Conservation (phyloP, 495 filamentous ascomycete species). For the Aspergillus wentii region DNA sequence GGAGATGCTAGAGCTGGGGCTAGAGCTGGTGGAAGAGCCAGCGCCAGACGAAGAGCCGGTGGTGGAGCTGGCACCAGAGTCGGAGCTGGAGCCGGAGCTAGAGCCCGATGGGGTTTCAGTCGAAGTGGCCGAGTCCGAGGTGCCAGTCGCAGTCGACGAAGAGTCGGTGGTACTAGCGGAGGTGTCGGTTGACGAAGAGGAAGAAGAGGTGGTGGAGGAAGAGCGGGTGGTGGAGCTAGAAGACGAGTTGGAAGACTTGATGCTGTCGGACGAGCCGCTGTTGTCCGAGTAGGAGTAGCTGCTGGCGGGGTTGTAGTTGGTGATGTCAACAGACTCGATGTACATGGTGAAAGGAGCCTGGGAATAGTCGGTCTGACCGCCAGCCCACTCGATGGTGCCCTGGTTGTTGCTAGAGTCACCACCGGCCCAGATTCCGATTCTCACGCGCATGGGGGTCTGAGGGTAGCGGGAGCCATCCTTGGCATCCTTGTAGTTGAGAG, state of each 20-base stretch:
- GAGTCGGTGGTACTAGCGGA: slow-evolving; percentile 3
- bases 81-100: slow-evolving; percentile 4
- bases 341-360: slow-evolving; percentile 67
- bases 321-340: slow-evolving; percentile 45
- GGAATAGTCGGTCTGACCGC: slow-evolving; percentile 63
- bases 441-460: slow-evolving; percentile 83
- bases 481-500: slow-evolving; percentile 52
- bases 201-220: slow-evolving; percentile 6
- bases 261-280: slow-evolving; percentile 30
- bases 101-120: slow-evolving; percentile 2
- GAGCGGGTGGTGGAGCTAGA: slow-evolving; percentile 6
- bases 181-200: slow-evolving; percentile 4
- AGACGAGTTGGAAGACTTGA: slow-evolving; percentile 19
- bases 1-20: slow-evolving; percentile 10
- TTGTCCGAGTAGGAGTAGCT: slow-evolving; percentile 35
- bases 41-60: slow-evolving; percentile 14
- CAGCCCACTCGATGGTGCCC: slow-evolving; percentile 64
- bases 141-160: slow-evolving; percentile 1
- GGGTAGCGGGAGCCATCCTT: slow-evolving; percentile 73
- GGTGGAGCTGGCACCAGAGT: slow-evolving; percentile 16
- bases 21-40: slow-evolving; percentile 14
- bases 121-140: slow-evolving; percentile 1
- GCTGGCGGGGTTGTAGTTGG: slow-evolving; percentile 29
- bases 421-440: slow-evolving; percentile 78
- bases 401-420: slow-evolving; percentile 64